Evolutionary conservation across 768 basidiomycete genomes (phyloP), one percentile per base, ranked within the genome.

Genomic region (Phylloporus scabripes): DNA sequence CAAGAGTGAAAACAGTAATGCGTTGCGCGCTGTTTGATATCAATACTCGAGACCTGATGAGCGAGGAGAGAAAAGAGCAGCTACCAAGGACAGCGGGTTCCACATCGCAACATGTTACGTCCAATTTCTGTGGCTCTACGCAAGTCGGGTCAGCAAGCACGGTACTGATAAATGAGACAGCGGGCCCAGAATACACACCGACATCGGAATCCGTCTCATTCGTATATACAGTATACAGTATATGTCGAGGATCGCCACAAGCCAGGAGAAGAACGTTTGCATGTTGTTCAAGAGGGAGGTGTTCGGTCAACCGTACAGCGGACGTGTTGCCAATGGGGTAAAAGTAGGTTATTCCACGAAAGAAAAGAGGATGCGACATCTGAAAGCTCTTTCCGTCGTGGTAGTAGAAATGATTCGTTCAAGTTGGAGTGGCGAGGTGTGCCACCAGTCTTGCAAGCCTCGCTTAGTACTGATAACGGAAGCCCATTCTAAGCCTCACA

Each of bases 261-360:
- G 74, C 80, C 24, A 81, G 65, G 15, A 80, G 70, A 4, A 83
- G 66, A 21, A 81, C 59, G n/a, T 72, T 60, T 6, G 76, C 78
- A n/a, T 62, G 45, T 45, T 71, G 60, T 51, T 79, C 78, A 0
- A 74, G 73, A 49, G 76, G 61, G 5, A 83, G 58, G 34, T 73
- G 68, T 46, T 74, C 65, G 3, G 76, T 75, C 12, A 83, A 63
- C 39, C 67, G 74, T 4, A 76, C 63, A 5, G 82, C 74, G 4
- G 79, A 70, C 0, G 81, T 82, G 56, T 82, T 82, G 29, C 82
- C 81, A 12, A 80, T 65, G 2, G 80, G 74, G 60, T 82, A 82
- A 65, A 80, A 83, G 50, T 72, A 77, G 2, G 61, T 61, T 3
- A 76, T 8, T 24, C 60, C 60, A 20, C 45, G 60, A 40, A 57